phyloP scores from a whole-genome alignment of 2,329 filamentous ascomycete species.

The Pseudogymnoascus sp. region DNA sequence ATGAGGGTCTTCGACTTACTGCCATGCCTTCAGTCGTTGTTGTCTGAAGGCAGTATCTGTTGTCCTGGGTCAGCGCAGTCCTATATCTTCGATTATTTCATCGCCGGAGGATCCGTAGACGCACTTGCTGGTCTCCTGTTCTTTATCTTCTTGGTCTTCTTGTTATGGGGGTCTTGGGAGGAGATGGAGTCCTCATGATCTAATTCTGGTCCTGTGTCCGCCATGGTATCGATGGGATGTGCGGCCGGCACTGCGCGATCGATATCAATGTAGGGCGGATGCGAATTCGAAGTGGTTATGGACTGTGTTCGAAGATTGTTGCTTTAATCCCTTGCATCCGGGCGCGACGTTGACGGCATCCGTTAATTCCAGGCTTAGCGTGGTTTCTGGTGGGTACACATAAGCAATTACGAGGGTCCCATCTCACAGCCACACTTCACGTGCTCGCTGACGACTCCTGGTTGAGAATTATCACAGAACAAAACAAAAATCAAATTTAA shows the following conservation, averaged over 20 bases:
- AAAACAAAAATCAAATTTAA: background rate
- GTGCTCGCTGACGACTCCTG: background rate
- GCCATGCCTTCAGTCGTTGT: constrained; percentile 96
- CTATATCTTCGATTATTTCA: constrained; percentile 17
- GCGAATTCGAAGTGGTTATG: background rate
- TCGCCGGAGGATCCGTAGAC: constrained; percentile 20
- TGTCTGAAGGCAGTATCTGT: constrained; percentile 93
- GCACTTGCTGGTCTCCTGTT: constrained; percentile 84
- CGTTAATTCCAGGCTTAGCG: constrained; percentile 11
- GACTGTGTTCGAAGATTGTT: background rate
- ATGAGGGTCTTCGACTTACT: constrained; percentile 52
- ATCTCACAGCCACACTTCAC: constrained; percentile 7
- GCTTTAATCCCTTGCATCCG: background rate
- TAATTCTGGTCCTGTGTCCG: constrained; percentile 23
- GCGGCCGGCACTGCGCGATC: constrained; percentile 4
- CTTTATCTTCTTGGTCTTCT: constrained; percentile 73
- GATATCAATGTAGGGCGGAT: background rate
- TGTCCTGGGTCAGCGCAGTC: constrained; percentile 15
- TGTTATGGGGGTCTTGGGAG: constrained; percentile 45
- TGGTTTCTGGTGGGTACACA: constrained; percentile 2
- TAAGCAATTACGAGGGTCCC: constrained; percentile 5
- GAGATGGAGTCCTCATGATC: constrained; percentile 42
- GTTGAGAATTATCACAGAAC: background rate
- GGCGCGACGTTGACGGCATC: constrained; percentile 8
- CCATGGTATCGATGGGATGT: constrained; percentile 19